phyloP scores from a whole-genome alignment of 1,139 yeast species.

The Spencermartinsiella ligniputridi region DNA sequence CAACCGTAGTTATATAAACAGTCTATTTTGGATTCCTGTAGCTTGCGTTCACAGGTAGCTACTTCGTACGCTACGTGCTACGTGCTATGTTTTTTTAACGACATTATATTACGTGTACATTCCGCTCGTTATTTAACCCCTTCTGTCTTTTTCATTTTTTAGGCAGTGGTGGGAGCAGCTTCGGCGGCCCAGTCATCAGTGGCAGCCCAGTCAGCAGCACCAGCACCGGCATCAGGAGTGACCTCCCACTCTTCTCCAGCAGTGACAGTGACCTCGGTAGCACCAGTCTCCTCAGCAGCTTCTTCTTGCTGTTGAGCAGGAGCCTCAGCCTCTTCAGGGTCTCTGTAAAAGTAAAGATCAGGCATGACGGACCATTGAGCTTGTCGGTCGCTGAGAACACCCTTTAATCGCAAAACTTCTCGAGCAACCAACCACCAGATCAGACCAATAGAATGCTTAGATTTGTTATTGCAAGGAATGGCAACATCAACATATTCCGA shows the following conservation, averaged over 20 bases:
- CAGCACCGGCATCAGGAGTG: constrained; percentile 56
- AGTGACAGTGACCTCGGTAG: constrained; percentile 50
- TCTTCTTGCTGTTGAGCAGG: constrained; percentile 56
- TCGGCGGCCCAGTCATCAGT: constrained; percentile 71
- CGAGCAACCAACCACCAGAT: constrained; percentile 99
- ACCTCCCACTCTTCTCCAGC: constrained; percentile 78
- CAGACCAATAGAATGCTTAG: constrained; percentile 99
- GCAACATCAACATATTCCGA: constrained; percentile 99
- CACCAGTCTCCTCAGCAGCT: constrained; percentile 60
- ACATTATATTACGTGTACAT: not conserved
- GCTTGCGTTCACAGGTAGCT: no score
- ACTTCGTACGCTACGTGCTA: not conserved
- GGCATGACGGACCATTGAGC: constrained; percentile 99
- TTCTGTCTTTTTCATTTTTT: constrained; percentile 14
- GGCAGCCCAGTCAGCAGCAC: constrained; percentile 47
- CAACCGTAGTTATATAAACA: not conserved
- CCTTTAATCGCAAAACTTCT: constrained; percentile 99
- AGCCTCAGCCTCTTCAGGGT: constrained; percentile 98
- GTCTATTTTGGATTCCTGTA: not conserved
- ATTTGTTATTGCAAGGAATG: constrained; percentile 99
- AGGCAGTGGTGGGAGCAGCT: constrained; percentile 39
- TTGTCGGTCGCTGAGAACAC: constrained; percentile 94
- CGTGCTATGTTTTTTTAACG: not conserved
- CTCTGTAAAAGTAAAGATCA: constrained; percentile 99
- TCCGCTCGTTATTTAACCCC: not conserved